Evolutionary conservation across 805 yeast genomes (phyloP), one percentile per base, ranked within the genome.

Genomic region (Monosporozyma aquatica): DNA sequence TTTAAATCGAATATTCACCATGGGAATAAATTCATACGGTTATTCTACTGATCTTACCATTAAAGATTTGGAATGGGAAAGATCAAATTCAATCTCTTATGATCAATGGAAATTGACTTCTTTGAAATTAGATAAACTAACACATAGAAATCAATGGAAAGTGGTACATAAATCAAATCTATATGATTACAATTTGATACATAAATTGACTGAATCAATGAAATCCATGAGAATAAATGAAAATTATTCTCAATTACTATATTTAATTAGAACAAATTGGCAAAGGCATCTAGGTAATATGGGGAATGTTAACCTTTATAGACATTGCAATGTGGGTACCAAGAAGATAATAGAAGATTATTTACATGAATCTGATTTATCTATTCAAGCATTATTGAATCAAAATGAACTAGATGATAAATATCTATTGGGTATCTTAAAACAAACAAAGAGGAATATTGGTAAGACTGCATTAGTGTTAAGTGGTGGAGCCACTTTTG

Each of bases 401-500:
- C 49, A 50, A 17, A 55, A 66, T 9, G 69, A 61, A 6, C 45
- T 85, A 24, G 90, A 83, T 57, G 87, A 81, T 46, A 61, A 75
- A 10, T 80, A 83, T 52, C 68, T 85, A 13, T 65, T 90, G 43
- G 84, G 84, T 2, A 84, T 85, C 74, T 67, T 90, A 26, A 75
- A 83, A 30, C 95, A 90, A 57, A 85, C 97, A 0, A 71, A 96
- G 46, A 84, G 84, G 59, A 87, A 89, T 54, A 85, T 85, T 40
- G 99, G 99, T 0, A 71, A 96, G 43, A 89, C 97, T 0, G 98
- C 97, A 0, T 67, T 92, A 22, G 87, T 94, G n/a, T 71, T 92
- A 42, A 82, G 95, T 38, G 99, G 99, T 1, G 99, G 99, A 2
- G 87, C 95, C 2, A 84, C 95, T 4, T 84, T 90, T 66, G 98